Base-by-base conservation (phyloP, 371 early-diverging fungal species). In the Massospora cicadina region DNA sequence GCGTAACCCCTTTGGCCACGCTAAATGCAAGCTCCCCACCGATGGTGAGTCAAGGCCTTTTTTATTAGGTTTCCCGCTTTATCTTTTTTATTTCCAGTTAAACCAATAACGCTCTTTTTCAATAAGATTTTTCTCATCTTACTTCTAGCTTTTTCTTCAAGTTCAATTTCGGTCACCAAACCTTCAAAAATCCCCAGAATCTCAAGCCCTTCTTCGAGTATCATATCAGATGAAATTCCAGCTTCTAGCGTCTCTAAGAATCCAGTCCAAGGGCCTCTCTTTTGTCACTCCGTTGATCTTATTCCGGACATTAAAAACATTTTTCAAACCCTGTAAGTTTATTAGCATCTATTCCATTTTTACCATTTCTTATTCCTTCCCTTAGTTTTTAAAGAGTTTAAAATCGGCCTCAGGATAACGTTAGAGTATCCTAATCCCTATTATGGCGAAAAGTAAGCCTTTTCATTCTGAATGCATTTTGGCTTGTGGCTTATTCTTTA, bases 301-400 rank as follows among this genome's bases (percentile, higher is more conserved):
- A 27, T 57, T 25, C 23, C 17, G 26, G 58, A 57, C 28, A 57
- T 57, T 12, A 57, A 23, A 23, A 27, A 26, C 13, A 27, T 57
- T 57, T 57, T 57, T 54, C 26, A 57, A 57, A n/a, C 58, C 58
- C 13, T 57, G 58, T 57, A 57, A 57, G 58, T 25, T 57, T 25
- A 7, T 23, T 57, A 57, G 7, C 26, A 25, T 25, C 26, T 57
- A 23, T 57, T 25, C 43, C 17, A 43, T 17, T 57, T 7, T 57
- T 2, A 25, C 27, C 27, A n/a, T 57, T 25, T 57, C 7, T 57
- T 23, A 3, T 25, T 23, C 17, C 26, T 57, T 57, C 17, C n/a
- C 28, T 57, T n/a, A 57, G 58, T 57, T 26, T 57, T 57, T 27
- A 23, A 23, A 57, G 7, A 17, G 12, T 27, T 25, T 57, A n/a